Evolutionary conservation across 164 flowering plant genomes (phyloP), one percentile per base, ranked within the genome.

Genomic region (Vitis rotundifolia): DNA sequence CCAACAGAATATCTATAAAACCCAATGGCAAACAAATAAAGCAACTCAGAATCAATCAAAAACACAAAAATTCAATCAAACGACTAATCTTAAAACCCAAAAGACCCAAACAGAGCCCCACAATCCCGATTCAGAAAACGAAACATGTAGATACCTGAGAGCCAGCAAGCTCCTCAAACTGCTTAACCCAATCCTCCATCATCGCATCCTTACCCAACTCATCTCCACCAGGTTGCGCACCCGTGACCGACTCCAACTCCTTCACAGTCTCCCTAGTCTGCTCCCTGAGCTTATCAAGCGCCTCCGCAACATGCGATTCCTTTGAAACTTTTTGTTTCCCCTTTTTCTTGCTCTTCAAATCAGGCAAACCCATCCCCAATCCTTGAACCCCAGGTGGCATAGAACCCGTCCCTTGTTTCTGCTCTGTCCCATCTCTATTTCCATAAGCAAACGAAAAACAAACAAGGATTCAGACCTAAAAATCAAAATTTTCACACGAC

Each of bases 161-260:
- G 12, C 97, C 97, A 63, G 97, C 86, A 59, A 96, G 84, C 76
- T 89, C 91, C 82, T 91, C 97, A 77, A 96, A 93, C 77, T 96
- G 97, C 87, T 96, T 96, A 59, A 90, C 92, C 88, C 89, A 93
- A 70, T 96, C 96, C 68, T 90, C 99, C 80, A 95, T 76, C 89
- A 85, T 77, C 9, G 81, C 84, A 64, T 93, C 95, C 49, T 81
- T 81, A 19, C 77, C 82, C 48, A 86, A 75, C 65, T 81, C 91
- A 64, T 79, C 84, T 11, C 69, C 85, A 31, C 82, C 82, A 14
- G 83, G 77, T 50, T 68, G 76, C 15, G 82, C 70, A 6, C 72
- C 78, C 1, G 89, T 52, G 52, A 89, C 71, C 0, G 92, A 81
- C 66, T 93, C 99, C 70, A 96, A 78, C 11, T 92, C 97, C 71